Percentiles rank a stretch among this genome's conserved stretches.
These are phyloP conservation scores for Punica granatum DNA, from an alignment of 345 rosid genomes.

Conservation along the genomic window DNA sequence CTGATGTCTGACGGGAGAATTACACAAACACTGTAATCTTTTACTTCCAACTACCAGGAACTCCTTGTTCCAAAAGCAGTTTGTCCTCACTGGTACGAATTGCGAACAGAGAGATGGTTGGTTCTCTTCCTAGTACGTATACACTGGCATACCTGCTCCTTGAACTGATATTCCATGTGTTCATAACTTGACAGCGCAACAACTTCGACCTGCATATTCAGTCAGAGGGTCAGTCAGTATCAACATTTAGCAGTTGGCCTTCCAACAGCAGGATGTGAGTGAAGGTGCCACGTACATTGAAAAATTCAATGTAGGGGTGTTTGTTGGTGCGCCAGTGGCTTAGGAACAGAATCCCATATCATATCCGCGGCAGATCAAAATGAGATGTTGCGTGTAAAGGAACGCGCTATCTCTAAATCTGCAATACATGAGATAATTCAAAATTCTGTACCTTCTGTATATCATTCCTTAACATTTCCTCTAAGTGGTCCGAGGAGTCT, in stretches of 20 bases:
- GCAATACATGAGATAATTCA: background rate
- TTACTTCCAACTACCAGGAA: no score
- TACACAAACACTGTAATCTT: no score
- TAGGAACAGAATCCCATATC: conserved; percentile 96
- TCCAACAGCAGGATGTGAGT: conserved; percentile 9
- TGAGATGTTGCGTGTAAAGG: conserved; percentile 19
- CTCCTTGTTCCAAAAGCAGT: no score
- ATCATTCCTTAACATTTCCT: conserved; percentile 85
- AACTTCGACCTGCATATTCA: conserved; percentile 67
- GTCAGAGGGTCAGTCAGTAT: conserved; percentile 6
- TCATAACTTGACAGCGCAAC: conserved; percentile 92
- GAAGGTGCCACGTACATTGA: conserved; percentile 42
- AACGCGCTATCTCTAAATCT: background rate
- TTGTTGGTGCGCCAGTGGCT: conserved; percentile 81
- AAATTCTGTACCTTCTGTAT: conserved; percentile 60
- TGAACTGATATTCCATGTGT: conserved; percentile 88
- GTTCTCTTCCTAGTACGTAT: no score
- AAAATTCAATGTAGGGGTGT: conserved; percentile 89
- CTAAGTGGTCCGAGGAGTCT: conserved; percentile 90
- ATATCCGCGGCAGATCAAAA: conserved; percentile 51
- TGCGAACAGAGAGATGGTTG: background rate
- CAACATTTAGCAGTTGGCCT: background rate
- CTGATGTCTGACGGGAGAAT: no score
- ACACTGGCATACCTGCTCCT: conserved; percentile 73
- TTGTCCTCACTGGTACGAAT: no score